phyloP scores from a whole-genome alignment of 495 filamentous ascomycete species.

The Talaromyces ruber region DNA sequence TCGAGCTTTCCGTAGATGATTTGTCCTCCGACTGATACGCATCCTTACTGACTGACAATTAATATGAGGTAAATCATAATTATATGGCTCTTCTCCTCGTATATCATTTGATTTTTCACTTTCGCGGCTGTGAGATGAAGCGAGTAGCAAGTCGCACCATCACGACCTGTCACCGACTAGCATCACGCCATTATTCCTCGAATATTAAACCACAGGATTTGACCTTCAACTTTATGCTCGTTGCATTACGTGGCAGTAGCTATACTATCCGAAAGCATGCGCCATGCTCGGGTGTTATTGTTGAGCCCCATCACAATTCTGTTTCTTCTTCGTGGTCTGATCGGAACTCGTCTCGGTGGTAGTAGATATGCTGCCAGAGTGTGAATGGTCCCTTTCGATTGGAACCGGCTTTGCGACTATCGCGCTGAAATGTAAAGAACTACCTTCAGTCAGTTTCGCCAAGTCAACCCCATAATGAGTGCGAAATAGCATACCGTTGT shows the following conservation, averaged over 20 bases:
- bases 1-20: background rate
- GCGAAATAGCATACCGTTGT: conserved; percentile 61
- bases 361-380: background rate
- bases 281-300: background rate
- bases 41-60: background rate
- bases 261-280: background rate
- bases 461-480: background rate
- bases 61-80: background rate
- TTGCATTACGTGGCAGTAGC: background rate
- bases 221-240: background rate
- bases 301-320: background rate
- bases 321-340: background rate
- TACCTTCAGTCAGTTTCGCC: conserved; percentile 2
- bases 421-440: conserved; percentile 35
- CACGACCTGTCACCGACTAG: background rate
- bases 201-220: background rate
- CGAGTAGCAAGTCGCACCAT: background rate
- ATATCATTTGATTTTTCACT: background rate
- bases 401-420: conserved; percentile 8
- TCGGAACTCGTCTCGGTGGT: background rate
- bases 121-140: background rate
- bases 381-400: background rate
- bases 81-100: background rate
- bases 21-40: background rate
- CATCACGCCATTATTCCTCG: background rate